Base-by-base conservation (phyloP, 805 yeast species). In the Candida ulmi region DNA sequence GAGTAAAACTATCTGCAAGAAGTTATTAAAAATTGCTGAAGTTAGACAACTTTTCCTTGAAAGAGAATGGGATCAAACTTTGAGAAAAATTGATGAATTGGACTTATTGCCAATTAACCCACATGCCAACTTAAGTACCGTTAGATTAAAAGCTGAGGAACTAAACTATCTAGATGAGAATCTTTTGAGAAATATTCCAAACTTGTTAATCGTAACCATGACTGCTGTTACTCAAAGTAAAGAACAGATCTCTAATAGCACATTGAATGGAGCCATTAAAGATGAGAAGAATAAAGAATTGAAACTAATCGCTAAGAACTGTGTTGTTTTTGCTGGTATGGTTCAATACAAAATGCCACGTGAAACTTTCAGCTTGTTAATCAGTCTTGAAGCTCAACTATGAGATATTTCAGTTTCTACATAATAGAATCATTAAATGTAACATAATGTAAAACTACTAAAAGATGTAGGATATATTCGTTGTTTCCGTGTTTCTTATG, bases 271-370 rank as follows among this genome's bases (percentile, higher is more conserved):
- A 30, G 53, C 67, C 2, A 66, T 74, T 11, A 74, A 73, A 42
- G 72, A 69, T 31, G 76, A 73, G 41, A 83, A 80, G 55, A 61
- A 74, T 17, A 66, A 60, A 3, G 74, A 76, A 31, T 64, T 87
- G 54, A 69, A 69, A 37, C 72, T 72, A 45, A 70, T 83, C 46
- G 88, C 95, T 2, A 83, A 79, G 59, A 88, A 88, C 61, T 84
- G 95, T 61, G 88, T 90, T 88, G 78, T 90, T 3, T 91, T 83
- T 60, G 95, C 97, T 7, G 98, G 97, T 44, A 83, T 91, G 80
- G 82, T 90, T 28, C 95, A 87, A 63, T 88, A 85, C 62, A 81
- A 83, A 58, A 87, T 90, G 95, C 95, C 96, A 8, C 65, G 72
- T 40, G 95, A 87, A 51, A 80, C 87, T 0, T 87, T 84, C 57